phyloP scores from a whole-genome alignment of 441 rosid genomes.

The Populus tomentosa region DNA sequence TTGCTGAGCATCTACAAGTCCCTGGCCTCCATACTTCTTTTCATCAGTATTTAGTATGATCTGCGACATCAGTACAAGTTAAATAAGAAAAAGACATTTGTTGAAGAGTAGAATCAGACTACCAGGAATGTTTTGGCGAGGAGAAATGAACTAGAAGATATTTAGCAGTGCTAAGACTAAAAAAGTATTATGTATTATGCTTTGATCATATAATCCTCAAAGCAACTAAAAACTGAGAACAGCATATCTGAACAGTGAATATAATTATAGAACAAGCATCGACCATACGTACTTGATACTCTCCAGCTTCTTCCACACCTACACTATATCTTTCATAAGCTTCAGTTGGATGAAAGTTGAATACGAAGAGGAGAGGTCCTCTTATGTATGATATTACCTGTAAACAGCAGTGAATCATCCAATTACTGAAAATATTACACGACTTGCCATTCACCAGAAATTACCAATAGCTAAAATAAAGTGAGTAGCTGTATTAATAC shows the following conservation, averaged over 20 bases:
- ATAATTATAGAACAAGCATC: not conserved
- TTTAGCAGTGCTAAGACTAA: not conserved
- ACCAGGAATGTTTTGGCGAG: not conserved
- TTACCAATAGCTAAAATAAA: not conserved
- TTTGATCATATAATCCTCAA: too few relatives aligned
- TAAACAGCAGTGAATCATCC: conserved; percentile 15
- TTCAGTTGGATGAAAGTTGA: conserved; percentile 85
- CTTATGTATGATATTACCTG: conserved; percentile 81
- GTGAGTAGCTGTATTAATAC: too few relatives aligned
- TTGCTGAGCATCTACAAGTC: conserved; percentile 45
- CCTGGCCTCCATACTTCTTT: conserved; percentile 74
- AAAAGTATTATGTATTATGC: too few relatives aligned
- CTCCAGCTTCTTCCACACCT: conserved; percentile 98
- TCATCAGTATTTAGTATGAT: conserved; percentile 78
- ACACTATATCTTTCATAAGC: conserved; percentile 53
- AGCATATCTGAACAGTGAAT: not conserved
- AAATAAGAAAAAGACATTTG: not conserved
- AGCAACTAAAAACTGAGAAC: too few relatives aligned
- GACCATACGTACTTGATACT: conserved; percentile 58
- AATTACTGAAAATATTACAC: not conserved
- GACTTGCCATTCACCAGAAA: not conserved
- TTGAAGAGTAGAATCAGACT: not conserved
- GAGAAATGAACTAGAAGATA: not conserved
- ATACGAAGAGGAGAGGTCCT: conserved; percentile 87
- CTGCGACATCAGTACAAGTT: conserved; percentile 33